These are phyloP conservation scores for Aspergillus ellipticus DNA, from an alignment of 495 filamentous ascomycete genomes.

Conservation along the genomic window DNA sequence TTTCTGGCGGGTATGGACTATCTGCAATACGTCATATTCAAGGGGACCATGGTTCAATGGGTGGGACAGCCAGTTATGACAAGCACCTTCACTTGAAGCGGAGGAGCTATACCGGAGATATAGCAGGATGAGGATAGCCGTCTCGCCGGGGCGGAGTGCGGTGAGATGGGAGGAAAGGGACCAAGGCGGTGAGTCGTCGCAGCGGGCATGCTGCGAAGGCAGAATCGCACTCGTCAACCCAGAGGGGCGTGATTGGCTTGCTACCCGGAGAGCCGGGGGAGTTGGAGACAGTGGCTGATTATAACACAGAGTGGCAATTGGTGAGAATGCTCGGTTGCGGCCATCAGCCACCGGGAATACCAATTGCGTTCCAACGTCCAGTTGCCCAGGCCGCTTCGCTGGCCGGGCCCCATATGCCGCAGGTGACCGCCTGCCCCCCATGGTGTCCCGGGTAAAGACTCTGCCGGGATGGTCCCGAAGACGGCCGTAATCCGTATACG, in stretches of 20 bases:
- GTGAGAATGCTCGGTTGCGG: background rate
- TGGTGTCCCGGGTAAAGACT: conserved; percentile 9
- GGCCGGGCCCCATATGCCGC: background rate
- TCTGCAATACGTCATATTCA: background rate
- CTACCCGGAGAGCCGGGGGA: background rate
- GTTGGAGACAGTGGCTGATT: background rate
- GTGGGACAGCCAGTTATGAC: background rate
- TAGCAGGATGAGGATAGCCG: background rate
- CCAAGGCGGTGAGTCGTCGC: background rate
- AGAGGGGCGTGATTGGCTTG: background rate
- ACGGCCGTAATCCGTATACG: background rate
- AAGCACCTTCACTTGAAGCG: background rate
- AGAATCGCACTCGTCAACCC: background rate
- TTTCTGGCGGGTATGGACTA: background rate
- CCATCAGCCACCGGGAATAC: background rate
- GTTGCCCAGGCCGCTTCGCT: too few species aligned
- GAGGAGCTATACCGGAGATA: background rate
- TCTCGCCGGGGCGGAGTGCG: background rate
- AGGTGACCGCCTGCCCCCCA: conserved; percentile 7
- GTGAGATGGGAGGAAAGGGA: background rate
- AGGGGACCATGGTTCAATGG: background rate
- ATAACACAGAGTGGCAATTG: background rate
- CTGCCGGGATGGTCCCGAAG: conserved; percentile 1
- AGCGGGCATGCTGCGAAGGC: background rate
- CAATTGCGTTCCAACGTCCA: background rate